Base-by-base conservation (phyloP, 441 rosid genomes). In the Raphanus hybrid region DNA sequence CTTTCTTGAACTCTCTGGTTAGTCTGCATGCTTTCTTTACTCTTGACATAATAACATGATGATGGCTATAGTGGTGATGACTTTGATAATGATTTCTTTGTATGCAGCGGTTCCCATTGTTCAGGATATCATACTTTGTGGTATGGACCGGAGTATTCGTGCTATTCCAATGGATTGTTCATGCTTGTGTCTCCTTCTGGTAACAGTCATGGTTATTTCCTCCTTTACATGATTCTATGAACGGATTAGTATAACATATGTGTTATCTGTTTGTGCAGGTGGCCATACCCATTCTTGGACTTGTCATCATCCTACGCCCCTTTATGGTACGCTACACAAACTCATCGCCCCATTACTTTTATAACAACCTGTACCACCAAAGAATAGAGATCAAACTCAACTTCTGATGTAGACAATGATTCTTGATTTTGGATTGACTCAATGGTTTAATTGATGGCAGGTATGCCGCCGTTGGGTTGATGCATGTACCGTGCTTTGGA, bases 281-380 rank as follows among this genome's bases (percentile, higher is more conserved):
- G 98, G 99, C 98, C 98, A 6, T 95, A 95, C 85, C 88, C 92
- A 61, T 91, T 95, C 83, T 93, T 93, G 35, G 96, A 93, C 83
- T 73, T 95, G 79, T 87, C 96, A 52, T 82, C 91, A 16, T 39
- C 86, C 4, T 84, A 85, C 67, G 92, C 99, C 70, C 93, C 97
- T 15, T 74, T 95, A 71, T 93, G 99, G 99, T 93, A 88, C 39
- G 86, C 55, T 64, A 55, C 66, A 29, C 55, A 73, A 73, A 78
- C 55, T 66, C 64, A 58, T 20, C 5, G 11, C 29, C 48, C 8
- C 1, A 3, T 1, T 48, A 48, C 12, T 3, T n/a, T 60, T 18
- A 26, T 23, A 48, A 48, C 18, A 50, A 3, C 7, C 12, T 8
- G 9, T 35, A 6, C 10, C 35, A 20, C 9, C 12, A 48, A 61